Percentiles rank a stretch among this genome's conserved stretches.
These are phyloP conservation scores for Lachnellula cervina DNA, from an alignment of 2,329 filamentous ascomycete genomes.

Conservation along the genomic window DNA sequence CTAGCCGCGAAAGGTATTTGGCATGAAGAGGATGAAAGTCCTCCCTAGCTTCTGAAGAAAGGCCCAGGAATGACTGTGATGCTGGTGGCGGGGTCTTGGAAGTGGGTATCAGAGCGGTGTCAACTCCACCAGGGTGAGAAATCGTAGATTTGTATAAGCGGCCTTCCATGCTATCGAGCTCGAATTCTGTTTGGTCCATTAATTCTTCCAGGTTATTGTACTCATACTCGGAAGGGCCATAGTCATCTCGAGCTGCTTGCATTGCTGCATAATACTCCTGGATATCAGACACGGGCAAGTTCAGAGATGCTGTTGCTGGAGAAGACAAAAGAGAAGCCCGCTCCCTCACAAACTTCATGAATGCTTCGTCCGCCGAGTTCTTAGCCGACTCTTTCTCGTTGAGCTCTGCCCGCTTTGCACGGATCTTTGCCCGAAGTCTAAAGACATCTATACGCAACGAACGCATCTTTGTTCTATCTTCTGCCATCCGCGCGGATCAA, in stretches of 20 bases:
- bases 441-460: constrained; percentile 1
- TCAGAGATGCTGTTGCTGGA: neutral
- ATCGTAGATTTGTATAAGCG: constrained; percentile 2
- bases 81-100: neutral
- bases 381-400: constrained; percentile 5
- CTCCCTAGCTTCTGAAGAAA: constrained; percentile 1
- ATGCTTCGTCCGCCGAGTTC: constrained; percentile 8
- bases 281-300: neutral
- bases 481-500: neutral
- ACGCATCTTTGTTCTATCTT: constrained; percentile 3
- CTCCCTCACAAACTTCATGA: constrained; percentile 12
- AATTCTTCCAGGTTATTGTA: constrained; percentile 10
- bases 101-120: neutral
- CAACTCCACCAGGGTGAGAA: neutral
- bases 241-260: constrained; percentile 15
- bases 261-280: constrained; percentile 2
- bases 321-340: neutral
- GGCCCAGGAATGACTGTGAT: neutral
- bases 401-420: constrained; percentile 7
- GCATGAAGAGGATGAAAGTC: constrained; percentile 7
- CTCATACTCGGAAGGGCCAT: constrained; percentile 16
- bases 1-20: constrained; percentile 11
- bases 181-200: constrained; percentile 13
- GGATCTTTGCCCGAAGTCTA: neutral
- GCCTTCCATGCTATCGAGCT: constrained; percentile 10